Conservation (phyloP, 1,139 yeast genomes). For the Lodderomyces oxycetoniae region DNA sequence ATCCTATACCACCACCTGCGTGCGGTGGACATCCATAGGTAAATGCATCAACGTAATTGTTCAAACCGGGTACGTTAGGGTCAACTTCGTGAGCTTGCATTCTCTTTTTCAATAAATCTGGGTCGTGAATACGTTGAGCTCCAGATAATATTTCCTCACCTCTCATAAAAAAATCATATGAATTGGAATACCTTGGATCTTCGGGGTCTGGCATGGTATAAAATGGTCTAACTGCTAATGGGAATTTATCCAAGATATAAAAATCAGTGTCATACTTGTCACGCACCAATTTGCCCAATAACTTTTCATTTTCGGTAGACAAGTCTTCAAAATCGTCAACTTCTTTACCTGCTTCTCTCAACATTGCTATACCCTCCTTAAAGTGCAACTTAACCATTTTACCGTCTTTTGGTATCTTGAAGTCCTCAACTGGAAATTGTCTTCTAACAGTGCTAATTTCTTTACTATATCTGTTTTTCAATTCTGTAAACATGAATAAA, state of each 20-base stretch:
- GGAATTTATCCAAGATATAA: slow-evolving; percentile 97
- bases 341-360: slow-evolving; percentile 78
- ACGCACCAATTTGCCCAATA: slow-evolving; percentile 85
- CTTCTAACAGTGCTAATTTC: slow-evolving; percentile 89
- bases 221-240: slow-evolving; percentile 93
- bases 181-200: slow-evolving; percentile 88
- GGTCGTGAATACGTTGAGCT: slow-evolving; percentile 98
- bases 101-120: slow-evolving; percentile 74
- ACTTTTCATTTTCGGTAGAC: slow-evolving; percentile 89
- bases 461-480: slow-evolving; percentile 69
- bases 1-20: slow-evolving; percentile 99
- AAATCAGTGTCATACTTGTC: slow-evolving; percentile 96
- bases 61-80: slow-evolving; percentile 73
- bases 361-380: slow-evolving; percentile 84
- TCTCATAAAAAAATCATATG: slow-evolving; percentile 98
- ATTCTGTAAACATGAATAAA: slow-evolving; percentile 79
- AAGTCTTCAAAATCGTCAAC: slow-evolving; percentile 85
- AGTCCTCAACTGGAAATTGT: slow-evolving; percentile 97
- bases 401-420: slow-evolving; percentile 82
- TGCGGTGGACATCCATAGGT: slow-evolving; percentile 96
- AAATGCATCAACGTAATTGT: slow-evolving; percentile 90
- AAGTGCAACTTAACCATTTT: slow-evolving; percentile 88
- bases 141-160: slow-evolving; percentile 99
- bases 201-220: slow-evolving; percentile 98
- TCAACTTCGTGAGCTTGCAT: slow-evolving; percentile 80